Conservation (phyloP, 2,329 filamentous ascomycete species). For the Thelonectria olida region DNA sequence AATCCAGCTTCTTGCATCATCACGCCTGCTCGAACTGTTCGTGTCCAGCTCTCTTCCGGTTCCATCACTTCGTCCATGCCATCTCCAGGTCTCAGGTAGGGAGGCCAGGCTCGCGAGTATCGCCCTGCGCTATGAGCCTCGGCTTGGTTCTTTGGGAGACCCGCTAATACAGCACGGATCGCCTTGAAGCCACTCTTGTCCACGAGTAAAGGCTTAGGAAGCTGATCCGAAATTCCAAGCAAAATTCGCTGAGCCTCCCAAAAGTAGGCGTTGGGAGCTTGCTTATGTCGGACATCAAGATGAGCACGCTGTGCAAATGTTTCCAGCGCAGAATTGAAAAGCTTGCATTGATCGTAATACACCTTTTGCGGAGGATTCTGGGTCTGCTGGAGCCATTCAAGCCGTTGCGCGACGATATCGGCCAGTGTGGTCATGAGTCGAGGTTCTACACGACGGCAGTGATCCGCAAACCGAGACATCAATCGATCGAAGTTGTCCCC, state of each 20-base stretch:
- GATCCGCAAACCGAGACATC: conserved; percentile 40
- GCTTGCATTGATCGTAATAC: conserved; percentile 41
- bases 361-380: conserved; percentile 24
- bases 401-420: conserved; percentile 38
- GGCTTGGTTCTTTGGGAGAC: conserved; percentile 59
- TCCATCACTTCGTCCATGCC: conserved; percentile 66
- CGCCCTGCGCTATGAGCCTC: conserved; percentile 60
- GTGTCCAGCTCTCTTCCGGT: conserved; percentile 62
- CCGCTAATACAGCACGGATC: conserved; percentile 63
- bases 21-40: conserved; percentile 61
- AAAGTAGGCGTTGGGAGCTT: conserved; percentile 44
- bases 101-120: conserved; percentile 66
- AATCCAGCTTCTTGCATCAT: conserved; percentile 68
- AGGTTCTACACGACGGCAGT: conserved; percentile 46
- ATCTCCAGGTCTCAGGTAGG: conserved; percentile 65
- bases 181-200: conserved; percentile 61
- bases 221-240: conserved; percentile 59
- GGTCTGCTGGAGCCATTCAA: conserved; percentile 32
- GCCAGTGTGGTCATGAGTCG: conserved; percentile 45
- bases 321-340: conserved; percentile 44
- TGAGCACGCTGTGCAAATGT: conserved; percentile 40
- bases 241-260: conserved; percentile 68
- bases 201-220: conserved; percentile 61
- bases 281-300: conserved; percentile 34
- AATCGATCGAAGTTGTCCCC: conserved; percentile 36